Percentiles rank a stretch among this genome's conserved stretches.
These are phyloP conservation scores for Gossypium trilobum DNA, from an alignment of 441 rosid species.

Conservation along the genomic window DNA sequence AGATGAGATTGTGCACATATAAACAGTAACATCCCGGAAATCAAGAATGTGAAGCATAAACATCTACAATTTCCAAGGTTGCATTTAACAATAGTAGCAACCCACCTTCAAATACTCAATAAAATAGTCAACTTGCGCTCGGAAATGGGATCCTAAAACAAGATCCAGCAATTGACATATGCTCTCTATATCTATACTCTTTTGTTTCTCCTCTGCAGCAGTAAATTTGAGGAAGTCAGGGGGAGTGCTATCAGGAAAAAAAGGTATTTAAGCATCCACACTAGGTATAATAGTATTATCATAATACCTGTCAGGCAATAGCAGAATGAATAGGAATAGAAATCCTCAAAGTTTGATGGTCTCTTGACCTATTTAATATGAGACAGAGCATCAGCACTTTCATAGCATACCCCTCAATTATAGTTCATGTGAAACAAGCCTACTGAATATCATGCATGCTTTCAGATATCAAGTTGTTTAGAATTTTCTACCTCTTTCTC, in stretches of 20 bases:
- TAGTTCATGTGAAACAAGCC: background rate
- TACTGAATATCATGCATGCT: background rate
- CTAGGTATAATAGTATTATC: constrained; percentile 2
- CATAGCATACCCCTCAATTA: background rate
- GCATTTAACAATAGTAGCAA: background rate
- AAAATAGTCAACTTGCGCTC: constrained; percentile 63
- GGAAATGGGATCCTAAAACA: constrained; percentile 62
- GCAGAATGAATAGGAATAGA: constrained; percentile 73
- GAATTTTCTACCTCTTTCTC: constrained; percentile 32
- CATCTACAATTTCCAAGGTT: constrained; percentile 10
- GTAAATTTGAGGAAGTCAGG: constrained; percentile 7
- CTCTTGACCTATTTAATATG: constrained; percentile 43
- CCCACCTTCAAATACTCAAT: constrained; percentile 53
- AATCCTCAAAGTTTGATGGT: constrained; percentile 61
- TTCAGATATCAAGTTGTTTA: background rate
- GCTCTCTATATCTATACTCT: constrained; percentile 79
- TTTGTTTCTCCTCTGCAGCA: constrained; percentile 80
- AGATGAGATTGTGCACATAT: background rate
- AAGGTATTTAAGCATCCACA: constrained; percentile 4
- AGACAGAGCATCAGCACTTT: constrained; percentile 13
- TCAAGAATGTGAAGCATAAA: constrained; percentile 1
- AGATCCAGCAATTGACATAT: constrained; percentile 68
- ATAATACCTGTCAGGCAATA: constrained; percentile 71
- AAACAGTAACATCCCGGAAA: background rate
- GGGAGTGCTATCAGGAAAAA: constrained; percentile 8